phyloP scores from a whole-genome alignment of 2,329 filamentous ascomycete species.

The Xylaria sp. region DNA sequence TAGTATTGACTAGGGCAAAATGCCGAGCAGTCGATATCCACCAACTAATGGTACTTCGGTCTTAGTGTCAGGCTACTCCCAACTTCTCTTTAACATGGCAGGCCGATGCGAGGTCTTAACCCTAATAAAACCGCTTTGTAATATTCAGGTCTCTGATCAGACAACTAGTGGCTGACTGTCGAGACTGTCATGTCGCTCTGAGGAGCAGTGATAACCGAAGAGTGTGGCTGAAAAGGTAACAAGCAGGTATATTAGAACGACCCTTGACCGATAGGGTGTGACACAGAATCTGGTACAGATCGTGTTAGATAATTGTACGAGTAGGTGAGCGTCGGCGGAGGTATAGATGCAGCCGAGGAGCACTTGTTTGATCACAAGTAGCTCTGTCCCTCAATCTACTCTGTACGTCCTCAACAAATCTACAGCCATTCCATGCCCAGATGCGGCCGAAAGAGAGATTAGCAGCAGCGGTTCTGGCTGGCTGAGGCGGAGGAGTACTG shows the following conservation, averaged over 20 bases:
- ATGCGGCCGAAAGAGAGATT: background rate
- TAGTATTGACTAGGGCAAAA: background rate
- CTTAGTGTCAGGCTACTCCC: background rate
- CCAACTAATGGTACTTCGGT: background rate
- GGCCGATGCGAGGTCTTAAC: constrained; percentile 7
- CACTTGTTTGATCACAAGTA: constrained; percentile 23
- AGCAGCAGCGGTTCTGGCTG: background rate
- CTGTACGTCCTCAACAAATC: constrained; percentile 4
- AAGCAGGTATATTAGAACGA: background rate
- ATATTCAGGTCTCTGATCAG: background rate
- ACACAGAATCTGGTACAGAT: constrained; percentile 9
- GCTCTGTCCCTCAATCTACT: background rate
- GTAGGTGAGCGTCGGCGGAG: constrained; percentile 4
- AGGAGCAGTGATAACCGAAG: constrained; percentile 7
- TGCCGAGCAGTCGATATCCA: background rate
- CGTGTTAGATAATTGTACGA: background rate
- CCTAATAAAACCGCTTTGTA: background rate
- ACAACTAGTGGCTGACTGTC: background rate
- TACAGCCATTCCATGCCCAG: background rate
- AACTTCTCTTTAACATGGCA: background rate
- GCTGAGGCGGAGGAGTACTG: constrained; percentile 1
- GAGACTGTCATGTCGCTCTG: background rate
- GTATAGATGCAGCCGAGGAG: constrained; percentile 2
- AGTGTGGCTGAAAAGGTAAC: constrained; percentile 10
- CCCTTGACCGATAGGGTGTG: constrained; percentile 8